Conservation (phyloP, 176 grass and related monocot genomes). For the Tillandsia leiboldiana region DNA sequence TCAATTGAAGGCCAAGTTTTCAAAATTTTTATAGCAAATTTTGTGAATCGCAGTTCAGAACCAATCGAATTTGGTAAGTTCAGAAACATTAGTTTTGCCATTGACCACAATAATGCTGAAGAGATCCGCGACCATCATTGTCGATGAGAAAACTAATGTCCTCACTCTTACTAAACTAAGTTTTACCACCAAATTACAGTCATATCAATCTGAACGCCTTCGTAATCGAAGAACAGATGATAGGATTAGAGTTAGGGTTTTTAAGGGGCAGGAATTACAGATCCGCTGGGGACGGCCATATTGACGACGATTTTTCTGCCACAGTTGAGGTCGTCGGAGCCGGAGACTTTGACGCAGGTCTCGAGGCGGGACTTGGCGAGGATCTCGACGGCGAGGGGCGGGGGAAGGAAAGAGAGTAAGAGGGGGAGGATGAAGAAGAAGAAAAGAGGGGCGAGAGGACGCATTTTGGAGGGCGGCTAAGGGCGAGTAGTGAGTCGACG, state of each 20-base stretch:
- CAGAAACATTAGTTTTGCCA: background rate
- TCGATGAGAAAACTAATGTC: no score
- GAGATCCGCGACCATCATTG: no score
- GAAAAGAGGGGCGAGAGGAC: background rate
- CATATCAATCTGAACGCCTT: no score
- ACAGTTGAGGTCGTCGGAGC: constrained; percentile 38
- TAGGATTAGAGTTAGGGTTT: background rate
- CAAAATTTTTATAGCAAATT: no score
- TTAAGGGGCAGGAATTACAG: constrained; percentile 21
- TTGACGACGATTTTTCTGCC: constrained; percentile 56
- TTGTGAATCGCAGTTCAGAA: no score
- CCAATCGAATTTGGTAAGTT: no score
- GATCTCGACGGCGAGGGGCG: constrained; percentile 27
- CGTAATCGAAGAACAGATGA: background rate
- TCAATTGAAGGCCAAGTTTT: no score
- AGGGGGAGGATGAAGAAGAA: background rate
- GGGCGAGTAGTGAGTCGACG: background rate
- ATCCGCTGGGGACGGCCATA: constrained; percentile 51
- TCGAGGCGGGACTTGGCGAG: constrained; percentile 64
- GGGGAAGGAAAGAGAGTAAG: constrained; percentile 2
- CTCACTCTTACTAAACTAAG: no score
- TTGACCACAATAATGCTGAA: background rate
- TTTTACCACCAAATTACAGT: no score
- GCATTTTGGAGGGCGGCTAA: background rate
- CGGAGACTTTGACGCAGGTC: constrained; percentile 34